These are phyloP conservation scores for Solanum ossicruentum DNA, from an alignment of 257 asterid genomes.

Conservation along the genomic window DNA sequence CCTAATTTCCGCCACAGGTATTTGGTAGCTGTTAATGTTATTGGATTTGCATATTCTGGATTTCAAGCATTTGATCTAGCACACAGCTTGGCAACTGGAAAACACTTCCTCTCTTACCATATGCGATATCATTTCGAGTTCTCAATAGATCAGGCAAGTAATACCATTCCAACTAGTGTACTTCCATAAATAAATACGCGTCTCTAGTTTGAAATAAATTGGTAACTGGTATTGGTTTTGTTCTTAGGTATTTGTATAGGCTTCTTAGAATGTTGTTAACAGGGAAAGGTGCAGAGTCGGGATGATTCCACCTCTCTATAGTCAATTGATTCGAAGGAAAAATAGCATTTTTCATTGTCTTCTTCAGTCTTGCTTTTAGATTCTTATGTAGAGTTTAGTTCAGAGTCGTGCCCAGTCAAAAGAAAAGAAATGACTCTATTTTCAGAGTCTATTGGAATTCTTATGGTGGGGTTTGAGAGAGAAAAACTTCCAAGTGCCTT, in stretches of 20 bases:
- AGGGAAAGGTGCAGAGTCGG: not conserved
- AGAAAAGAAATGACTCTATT: too few species aligned
- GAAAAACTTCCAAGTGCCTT: not conserved
- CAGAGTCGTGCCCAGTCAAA: not conserved
- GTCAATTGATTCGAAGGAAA: not conserved
- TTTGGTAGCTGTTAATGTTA: slow-evolving; percentile 54
- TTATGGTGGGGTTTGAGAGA: not conserved
- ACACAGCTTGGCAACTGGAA: slow-evolving; percentile 45
- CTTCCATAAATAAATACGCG: not conserved
- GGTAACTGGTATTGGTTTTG: not conserved
- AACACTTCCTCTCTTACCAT: slow-evolving; percentile 35
- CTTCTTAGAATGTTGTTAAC: not conserved
- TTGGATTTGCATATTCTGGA: slow-evolving; percentile 66
- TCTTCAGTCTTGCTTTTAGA: not conserved
- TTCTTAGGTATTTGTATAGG: not conserved
- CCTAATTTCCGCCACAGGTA: slow-evolving; percentile 26
- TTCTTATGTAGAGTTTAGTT: not conserved
- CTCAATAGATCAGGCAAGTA: slow-evolving; percentile 77
- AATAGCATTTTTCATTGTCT: not conserved
- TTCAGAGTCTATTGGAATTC: not conserved
- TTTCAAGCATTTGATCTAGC: slow-evolving; percentile 58
- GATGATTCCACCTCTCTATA: not conserved
- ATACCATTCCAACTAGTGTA: not conserved
- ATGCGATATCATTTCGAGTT: slow-evolving; percentile 52
- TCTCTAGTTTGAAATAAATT: not conserved